Percentiles rank a stretch among this genome's conserved stretches.
These are phyloP conservation scores for Rosa multiflora DNA, from an alignment of 306 rosid species.

Conservation along the genomic window DNA sequence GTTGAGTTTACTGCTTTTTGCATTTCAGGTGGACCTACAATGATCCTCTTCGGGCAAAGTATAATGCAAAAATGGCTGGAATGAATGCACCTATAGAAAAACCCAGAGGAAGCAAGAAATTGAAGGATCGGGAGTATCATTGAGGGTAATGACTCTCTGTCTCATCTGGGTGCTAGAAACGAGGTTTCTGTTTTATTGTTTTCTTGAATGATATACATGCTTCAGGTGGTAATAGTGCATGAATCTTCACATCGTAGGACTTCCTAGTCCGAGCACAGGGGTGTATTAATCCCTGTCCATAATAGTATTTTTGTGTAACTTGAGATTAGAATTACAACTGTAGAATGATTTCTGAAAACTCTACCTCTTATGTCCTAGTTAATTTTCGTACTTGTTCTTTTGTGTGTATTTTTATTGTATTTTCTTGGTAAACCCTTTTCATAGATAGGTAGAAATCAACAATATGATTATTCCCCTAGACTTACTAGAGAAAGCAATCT, in stretches of 20 bases:
- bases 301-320: neutral
- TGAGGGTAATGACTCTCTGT: conserved; percentile 27
- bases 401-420: neutral
- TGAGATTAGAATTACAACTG: neutral
- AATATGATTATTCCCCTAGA: neutral
- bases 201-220: neutral
- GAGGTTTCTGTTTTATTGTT: neutral
- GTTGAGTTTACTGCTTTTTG: conserved; percentile 5
- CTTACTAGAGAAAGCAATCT: neutral
- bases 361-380: neutral
- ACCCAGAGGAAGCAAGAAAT: conserved; percentile 92
- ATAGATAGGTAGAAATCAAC: neutral
- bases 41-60: conserved; percentile 95
- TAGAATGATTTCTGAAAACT: neutral
- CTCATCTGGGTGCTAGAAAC: neutral
- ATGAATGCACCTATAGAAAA: conserved; percentile 64
- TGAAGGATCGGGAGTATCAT: conserved; percentile 83
- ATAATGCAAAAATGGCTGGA: conserved; percentile 92
- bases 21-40: conserved; percentile 90
- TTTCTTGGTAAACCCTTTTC: neutral
- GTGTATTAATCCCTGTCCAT: too few relatives aligned
- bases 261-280: neutral
- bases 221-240: neutral
- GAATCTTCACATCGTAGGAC: neutral
- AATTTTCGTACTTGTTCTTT: neutral